Base-by-base conservation (phyloP, 2,329 filamentous ascomycete genomes). In the Talaromyces pinophilus region DNA sequence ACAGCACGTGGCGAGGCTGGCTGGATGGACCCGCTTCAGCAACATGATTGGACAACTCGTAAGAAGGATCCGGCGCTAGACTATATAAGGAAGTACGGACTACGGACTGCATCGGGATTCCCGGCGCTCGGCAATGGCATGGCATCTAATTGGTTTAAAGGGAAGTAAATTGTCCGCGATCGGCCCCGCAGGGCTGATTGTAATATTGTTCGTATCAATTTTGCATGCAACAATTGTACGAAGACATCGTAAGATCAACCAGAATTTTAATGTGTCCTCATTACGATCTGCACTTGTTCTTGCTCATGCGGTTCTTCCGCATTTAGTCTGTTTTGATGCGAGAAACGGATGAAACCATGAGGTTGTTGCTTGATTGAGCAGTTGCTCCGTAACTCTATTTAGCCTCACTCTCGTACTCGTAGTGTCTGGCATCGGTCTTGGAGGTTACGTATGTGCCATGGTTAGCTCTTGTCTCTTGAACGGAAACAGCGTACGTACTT, bases 331-430 rank as follows among this genome's bases (percentile, higher is more conserved):
- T 15, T 57, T 33, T 13, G 48, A 54, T 28, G 25, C 7, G 13
- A 8, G 13, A 38, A 15, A 1, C 10, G 33, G n/a, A 38, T 17
- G 6, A 17, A 38, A 38, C 33, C 33, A 35, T 25, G 8, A 55
- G 48, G 10, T 25, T 57, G 10, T 38, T 35, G 54, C 54, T 57
- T 22, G 54, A 38, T 57, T 40, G 11, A 48, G 59, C 17, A 61
- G 30, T 48, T 38, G 5, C 44, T 61, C 42, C 30, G 42, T 35
- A 61, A 61, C 59, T 61, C 28, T 50, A 62, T 62, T 50, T 50
- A 50, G 59, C 44, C 59, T 62, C 59, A 38, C 59, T 38, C 59
- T 57, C 48, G 13, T 52, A 30, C 59, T 57, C 25, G 13, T 52
- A 30, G 10, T 30, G 22, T 17, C n/a, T 17, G 25, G 17, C 28